Conservation (phyloP, 2,329 filamentous ascomycete genomes). For the Phyllosticta citrichinensis region DNA sequence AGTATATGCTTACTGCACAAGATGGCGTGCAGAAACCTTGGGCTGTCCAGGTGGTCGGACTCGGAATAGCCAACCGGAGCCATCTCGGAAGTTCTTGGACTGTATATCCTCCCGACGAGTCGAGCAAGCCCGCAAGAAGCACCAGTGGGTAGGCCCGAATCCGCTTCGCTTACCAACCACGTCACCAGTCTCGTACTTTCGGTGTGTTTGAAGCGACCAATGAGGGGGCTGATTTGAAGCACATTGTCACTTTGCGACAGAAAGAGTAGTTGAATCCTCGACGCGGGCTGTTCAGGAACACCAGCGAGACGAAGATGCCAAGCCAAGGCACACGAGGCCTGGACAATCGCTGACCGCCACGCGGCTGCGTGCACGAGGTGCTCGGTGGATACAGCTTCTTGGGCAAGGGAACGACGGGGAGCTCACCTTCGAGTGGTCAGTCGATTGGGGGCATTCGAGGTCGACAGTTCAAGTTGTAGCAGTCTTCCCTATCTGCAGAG, state of each 20-base stretch:
- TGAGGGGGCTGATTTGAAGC: background rate
- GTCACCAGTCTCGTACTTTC: background rate
- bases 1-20: background rate
- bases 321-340: background rate
- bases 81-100: too few species aligned
- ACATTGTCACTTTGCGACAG: background rate
- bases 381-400: background rate
- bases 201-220: background rate
- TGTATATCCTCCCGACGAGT: too few species aligned
- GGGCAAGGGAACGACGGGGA: background rate
- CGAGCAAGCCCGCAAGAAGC: too few species aligned
- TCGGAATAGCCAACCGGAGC: background rate
- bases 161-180: background rate
- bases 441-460: background rate
- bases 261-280: background rate
- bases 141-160: background rate
- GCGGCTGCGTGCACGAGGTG: background rate
- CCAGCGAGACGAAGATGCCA: background rate
- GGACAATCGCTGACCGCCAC: background rate
- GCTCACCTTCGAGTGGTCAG: background rate
- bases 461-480: background rate
- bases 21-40: background rate
- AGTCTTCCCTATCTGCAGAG: background rate
- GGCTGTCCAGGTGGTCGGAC: background rate
- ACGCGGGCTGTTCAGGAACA: background rate